phyloP scores from a whole-genome alignment of 2,329 filamentous ascomycete genomes.

The Trichoderma sp. region DNA sequence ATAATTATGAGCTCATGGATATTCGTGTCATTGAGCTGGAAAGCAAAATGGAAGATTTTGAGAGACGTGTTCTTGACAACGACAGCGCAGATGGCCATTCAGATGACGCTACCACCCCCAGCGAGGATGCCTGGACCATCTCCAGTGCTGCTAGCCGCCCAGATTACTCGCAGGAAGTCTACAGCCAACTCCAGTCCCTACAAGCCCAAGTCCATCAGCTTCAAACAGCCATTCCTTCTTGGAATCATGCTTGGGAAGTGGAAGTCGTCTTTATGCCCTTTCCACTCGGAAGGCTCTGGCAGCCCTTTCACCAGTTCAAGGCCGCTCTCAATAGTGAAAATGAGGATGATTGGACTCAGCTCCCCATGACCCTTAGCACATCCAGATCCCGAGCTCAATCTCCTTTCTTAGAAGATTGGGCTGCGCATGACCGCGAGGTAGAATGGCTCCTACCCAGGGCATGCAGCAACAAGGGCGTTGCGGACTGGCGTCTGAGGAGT shows the following conservation, averaged over 20 bases:
- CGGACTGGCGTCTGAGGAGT: slow-evolving; percentile 74
- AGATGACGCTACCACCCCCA: slow-evolving; percentile 51
- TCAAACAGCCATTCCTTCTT: slow-evolving; percentile 65
- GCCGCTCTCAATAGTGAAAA: slow-evolving; percentile 40
- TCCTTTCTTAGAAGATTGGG: slow-evolving; percentile 54
- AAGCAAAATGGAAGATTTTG: slow-evolving; percentile 62
- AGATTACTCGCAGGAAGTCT: slow-evolving; percentile 51
- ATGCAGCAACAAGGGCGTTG: slow-evolving; percentile 63
- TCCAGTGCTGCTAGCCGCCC: slow-evolving; percentile 48
- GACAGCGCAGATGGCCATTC: slow-evolving; percentile 48
- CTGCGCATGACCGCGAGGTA: slow-evolving; percentile 48
- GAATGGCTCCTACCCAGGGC: slow-evolving; percentile 72
- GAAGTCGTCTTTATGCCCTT: slow-evolving; percentile 79
- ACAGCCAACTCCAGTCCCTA: slow-evolving; percentile 54
- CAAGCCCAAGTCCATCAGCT: slow-evolving; percentile 58
- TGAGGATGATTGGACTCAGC: slow-evolving; percentile 60
- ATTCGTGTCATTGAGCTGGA: slow-evolving; percentile 72
- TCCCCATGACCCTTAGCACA: slow-evolving; percentile 53
- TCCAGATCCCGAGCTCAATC: slow-evolving; percentile 53
- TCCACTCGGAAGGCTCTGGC: slow-evolving; percentile 60
- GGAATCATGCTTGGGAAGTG: slow-evolving; percentile 68
- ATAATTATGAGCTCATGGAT: slow-evolving; percentile 69
- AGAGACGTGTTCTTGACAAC: slow-evolving; percentile 56
- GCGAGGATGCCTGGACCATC: slow-evolving; percentile 52
- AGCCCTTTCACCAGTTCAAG: slow-evolving; percentile 54